Base-by-base conservation (phyloP, 352 stramenopile genomes). In the Thalassiosira ordinaria region DNA sequence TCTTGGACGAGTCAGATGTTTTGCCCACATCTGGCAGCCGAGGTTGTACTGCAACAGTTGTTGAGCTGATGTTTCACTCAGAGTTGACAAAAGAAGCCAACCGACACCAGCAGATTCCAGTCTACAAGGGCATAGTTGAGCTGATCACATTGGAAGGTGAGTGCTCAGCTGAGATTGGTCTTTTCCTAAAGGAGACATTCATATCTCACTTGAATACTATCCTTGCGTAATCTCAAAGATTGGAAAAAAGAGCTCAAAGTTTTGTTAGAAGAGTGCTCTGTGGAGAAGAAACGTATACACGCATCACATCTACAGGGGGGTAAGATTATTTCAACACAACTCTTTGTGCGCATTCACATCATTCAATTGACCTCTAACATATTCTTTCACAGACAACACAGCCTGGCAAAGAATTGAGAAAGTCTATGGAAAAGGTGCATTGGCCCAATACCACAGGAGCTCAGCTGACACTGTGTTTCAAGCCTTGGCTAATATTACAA, bases 1-100 rank as follows among this genome's bases (percentile, higher is more conserved):
- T 85, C 11, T 63, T 85, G 52, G 78, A 85, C 29, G 78, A 85
- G 55, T 70, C 78, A 56, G 59, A 64, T 46, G 78, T 85, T 3
- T 49, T 85, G n/a, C 78, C 78, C 18, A 85, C 78, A 20, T 82
- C 71, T 22, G 78, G 78, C 14, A 75, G 56, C 24, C 65, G 71
- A 20, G 78, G 78, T 14, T 85, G 78, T 37, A 85, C 78, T 22
- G 78, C 78, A 6, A 65, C 71, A 20, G 71, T 85, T n/a, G 78
- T 85, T 1, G 78, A 85, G 49, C 41, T 85, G 14, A 27, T 51
- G 1, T 85, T 73, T 37, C 41, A 85, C 59, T 61, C 56, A 1
- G 71, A 73, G 20, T 26, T 85, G 7, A 2, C 66, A 0, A 49
- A 68, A 1, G n/a, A 64, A 22, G 4, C 39, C 29, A 35, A 55